Evolutionary conservation across 768 basidiomycete genomes (phyloP).

Genomic region (Rhizopogon roseolus): DNA sequence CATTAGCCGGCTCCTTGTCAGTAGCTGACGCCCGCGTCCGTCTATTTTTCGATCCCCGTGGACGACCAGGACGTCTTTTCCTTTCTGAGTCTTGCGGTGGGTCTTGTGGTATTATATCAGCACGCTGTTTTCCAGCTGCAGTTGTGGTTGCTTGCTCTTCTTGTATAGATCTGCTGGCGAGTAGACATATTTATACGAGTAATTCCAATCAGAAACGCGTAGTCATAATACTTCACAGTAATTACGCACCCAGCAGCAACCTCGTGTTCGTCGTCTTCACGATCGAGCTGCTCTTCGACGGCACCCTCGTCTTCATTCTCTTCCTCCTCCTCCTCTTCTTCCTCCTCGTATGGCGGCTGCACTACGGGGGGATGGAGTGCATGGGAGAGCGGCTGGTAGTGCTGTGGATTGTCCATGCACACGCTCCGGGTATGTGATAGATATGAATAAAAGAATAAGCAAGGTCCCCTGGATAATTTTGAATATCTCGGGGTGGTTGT

Average conservation of each 20-base stretch:
- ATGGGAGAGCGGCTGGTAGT: constrained; percentile 78
- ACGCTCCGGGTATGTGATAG: constrained; percentile 3
- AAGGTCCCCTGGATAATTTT: constrained; percentile 3
- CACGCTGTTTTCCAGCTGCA: constrained; percentile 15
- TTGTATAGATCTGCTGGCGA: constrained; percentile 15
- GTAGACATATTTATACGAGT: constrained; percentile 5
- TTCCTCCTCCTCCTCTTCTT: constrained; percentile 55
- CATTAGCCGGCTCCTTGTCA: constrained; percentile 18
- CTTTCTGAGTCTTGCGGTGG: constrained; percentile 31
- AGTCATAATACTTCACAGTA: constrained; percentile 6
- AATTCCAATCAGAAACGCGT: constrained; percentile 6
- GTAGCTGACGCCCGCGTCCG: constrained; percentile 35
- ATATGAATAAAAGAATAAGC: constrained; percentile 4
- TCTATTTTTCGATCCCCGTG: constrained; percentile 75
- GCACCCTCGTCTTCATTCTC: constrained; percentile 75
- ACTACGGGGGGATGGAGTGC: constrained; percentile 56
- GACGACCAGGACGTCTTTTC: constrained; percentile 75
- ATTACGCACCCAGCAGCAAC: constrained; percentile 29
- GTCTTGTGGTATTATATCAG: constrained; percentile 22
- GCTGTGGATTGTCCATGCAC: constrained; percentile 65
- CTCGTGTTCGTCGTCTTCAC: constrained; percentile 39
- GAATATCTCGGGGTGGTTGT: constrained; percentile 5
- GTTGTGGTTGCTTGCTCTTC: constrained; percentile 11
- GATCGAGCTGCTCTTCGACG: constrained; percentile 62
- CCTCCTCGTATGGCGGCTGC: constrained; percentile 41